These are phyloP conservation scores for Eutypa lata DNA, from an alignment of 2,329 filamentous ascomycete species.

Conservation along the genomic window DNA sequence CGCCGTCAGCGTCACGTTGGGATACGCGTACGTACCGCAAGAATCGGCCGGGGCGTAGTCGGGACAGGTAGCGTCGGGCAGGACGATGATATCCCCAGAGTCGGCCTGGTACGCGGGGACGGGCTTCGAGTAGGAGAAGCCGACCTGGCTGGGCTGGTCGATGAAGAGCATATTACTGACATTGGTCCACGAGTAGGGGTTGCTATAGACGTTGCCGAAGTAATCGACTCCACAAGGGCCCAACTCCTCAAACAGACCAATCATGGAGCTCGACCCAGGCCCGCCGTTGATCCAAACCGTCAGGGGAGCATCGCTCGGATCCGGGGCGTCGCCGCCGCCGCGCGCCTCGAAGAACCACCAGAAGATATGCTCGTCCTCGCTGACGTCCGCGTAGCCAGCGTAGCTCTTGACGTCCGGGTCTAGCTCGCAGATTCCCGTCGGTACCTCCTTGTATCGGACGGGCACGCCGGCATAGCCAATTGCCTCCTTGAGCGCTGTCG, in stretches of 20 bases:
- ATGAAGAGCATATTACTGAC: slow-evolving; percentile 60
- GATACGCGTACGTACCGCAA: slow-evolving; percentile 55
- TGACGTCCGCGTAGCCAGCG: slow-evolving; percentile 41
- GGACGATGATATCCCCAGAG: slow-evolving; percentile 31
- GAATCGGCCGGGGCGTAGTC: slow-evolving; percentile 40
- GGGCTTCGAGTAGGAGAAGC: slow-evolving; percentile 47
- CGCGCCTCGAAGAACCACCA: slow-evolving; percentile 51
- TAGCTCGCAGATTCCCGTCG: slow-evolving; percentile 42
- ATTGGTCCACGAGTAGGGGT: slow-evolving; percentile 59
- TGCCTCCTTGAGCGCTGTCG: slow-evolving; percentile 21
- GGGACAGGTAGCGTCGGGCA: slow-evolving; percentile 46
- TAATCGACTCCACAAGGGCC: slow-evolving; percentile 39
- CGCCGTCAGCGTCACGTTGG: slow-evolving; percentile 46
- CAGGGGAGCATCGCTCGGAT: slow-evolving; percentile 39
- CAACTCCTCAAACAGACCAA: slow-evolving; percentile 51
- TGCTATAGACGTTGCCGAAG: slow-evolving; percentile 42
- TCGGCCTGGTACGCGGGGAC: slow-evolving; percentile 25
- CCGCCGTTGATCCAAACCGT: slow-evolving; percentile 54
- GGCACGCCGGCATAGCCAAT: slow-evolving; percentile 32
- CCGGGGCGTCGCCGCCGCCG: slow-evolving; percentile 39
- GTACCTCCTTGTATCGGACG: slow-evolving; percentile 47
- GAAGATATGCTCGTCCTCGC: slow-evolving; percentile 38
- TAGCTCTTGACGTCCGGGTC: slow-evolving; percentile 39
- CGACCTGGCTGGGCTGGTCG: slow-evolving; percentile 57
- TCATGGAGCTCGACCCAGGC: slow-evolving; percentile 49